Evolutionary conservation across 768 basidiomycete genomes (phyloP), one percentile per base, ranked within the genome.

Genomic region (Hemileccinum rubropunctum): DNA sequence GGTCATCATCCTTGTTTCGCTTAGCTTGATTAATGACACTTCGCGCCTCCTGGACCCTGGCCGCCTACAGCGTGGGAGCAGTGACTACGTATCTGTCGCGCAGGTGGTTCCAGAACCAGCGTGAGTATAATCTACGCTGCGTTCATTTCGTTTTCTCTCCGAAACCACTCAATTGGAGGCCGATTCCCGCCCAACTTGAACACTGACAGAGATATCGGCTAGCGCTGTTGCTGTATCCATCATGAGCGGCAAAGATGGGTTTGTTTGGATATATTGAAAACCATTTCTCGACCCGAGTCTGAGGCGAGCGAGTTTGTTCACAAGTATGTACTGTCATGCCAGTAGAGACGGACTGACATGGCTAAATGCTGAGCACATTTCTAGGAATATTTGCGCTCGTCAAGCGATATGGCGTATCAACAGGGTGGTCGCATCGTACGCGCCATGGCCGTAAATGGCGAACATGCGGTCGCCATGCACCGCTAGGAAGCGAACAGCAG

Each of bases 401-500:
- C 49, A 63, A 58, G 61, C 53, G 59, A 58, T 28, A 23, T 28
- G 48, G 44, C 47, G 44, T 43, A 46, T 12, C 48, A 57, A 54
- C 40, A 28, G 39, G 51, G 49, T n/a, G 48, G 52, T 52, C 53
- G 49, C 43, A 45, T 38, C 38, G 51, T 45, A 47, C 43, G 49
- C 62, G 56, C 54, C 58, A 59, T 60, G 53, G 56, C 66, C 63
- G 53, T 59, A 66, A 68, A 62, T 50, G 59, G 58, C 45, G 49
- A 61, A 65, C 72, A 73, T 59, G 72, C 66, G 62, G 59, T 53
- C 45, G 39, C 55, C 72, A 72, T 60, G 72, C 58, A 61, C 58
- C 57, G 13, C 59, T 53, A 48, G 53, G 54, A 65, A 61, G 57
- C 57, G 54, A 59, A 33, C 56, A 53, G 45, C 53, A 52, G 51